phyloP scores from a whole-genome alignment of 306 rosid genomes.

The Hylodesmum podocarpum region DNA sequence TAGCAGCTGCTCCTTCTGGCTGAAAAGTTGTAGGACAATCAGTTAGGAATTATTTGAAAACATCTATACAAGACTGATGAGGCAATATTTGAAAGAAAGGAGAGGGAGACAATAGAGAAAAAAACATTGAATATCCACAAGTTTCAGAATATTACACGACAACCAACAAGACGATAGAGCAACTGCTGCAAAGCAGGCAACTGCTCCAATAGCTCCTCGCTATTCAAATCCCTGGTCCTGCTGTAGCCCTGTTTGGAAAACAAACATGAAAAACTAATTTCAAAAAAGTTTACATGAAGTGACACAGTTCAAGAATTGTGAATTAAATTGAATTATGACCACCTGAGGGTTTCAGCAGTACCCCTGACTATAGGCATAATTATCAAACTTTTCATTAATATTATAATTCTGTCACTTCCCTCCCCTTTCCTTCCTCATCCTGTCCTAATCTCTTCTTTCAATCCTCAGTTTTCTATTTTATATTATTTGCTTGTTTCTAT shows the following conservation, averaged over 20 bases:
- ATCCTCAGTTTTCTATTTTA: neutral
- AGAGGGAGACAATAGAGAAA: neutral
- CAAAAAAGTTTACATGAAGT: neutral
- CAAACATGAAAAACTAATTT: neutral
- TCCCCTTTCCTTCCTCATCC: neutral
- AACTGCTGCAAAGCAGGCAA: constrained; percentile 84
- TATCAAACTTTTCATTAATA: neutral
- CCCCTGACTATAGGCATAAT: neutral
- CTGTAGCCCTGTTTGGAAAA: constrained; percentile 56
- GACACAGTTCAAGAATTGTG: neutral
- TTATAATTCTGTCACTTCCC: neutral
- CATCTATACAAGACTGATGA: neutral
- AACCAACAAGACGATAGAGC: constrained; percentile 73
- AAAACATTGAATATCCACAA: neutral
- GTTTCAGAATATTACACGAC: constrained; percentile 50
- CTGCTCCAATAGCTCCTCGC: constrained; percentile 74
- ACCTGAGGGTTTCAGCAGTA: neutral
- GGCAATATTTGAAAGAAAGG: neutral
- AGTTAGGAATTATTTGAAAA: neutral
- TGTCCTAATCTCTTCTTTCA: neutral
- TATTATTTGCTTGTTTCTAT: neutral
- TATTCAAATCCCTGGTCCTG: constrained; percentile 74
- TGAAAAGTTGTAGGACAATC: constrained; percentile 38
- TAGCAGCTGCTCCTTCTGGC: constrained; percentile 83
- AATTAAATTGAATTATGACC: neutral